Base-by-base conservation (phyloP, 2,329 filamentous ascomycete species). In the Microsporum ferrugineum region DNA sequence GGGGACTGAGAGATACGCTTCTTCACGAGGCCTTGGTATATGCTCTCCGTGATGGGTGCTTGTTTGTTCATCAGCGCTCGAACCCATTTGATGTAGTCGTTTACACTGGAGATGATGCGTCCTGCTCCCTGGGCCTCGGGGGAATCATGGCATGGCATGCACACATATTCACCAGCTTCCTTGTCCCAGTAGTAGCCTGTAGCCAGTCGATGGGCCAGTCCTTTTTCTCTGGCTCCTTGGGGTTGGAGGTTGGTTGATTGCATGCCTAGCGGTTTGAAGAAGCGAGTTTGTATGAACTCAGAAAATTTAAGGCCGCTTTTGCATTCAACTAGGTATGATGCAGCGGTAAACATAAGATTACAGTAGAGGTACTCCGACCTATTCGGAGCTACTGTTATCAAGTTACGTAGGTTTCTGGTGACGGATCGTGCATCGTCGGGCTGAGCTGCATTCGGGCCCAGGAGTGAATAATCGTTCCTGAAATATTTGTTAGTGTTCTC, bases 161-260 rank as follows among this genome's bases (percentile, higher is more conserved):
- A 2, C 17, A 71, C 63, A n/a, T 53, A 53, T 33, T 53, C 33
- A 0, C 64, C 63, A 1, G 63, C 64, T 0, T 68, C 62, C 1
- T 72, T 63, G 5, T 76, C 64, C 68, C 74, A 80, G 29, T 66
- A 68, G 59, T 82, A 80, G 1, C 76, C 77, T 3, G 71, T 68
- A 0, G 79, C 77, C 3, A 82, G 66, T 23, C 66, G 65, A 47
- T 71, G 62, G 29, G 65, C 61, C 10, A 64, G 68, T 49, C 65
- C 68, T 53, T 63, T 63, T 2, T 49, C 61, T 59, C 27, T 27
- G 14, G 49, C 49, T 10, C 8, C 12, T 4, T 8, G 7, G 2
- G 49, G 49, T 8, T 53, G 49, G 14, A 53, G 49, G n/a, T 33
- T 2, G 49, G 49, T 53, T 14, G 49, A 34, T 3, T 53, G 10